Conservation (phyloP, 345 rosid species). For the Sonneratia caseolaris region DNA sequence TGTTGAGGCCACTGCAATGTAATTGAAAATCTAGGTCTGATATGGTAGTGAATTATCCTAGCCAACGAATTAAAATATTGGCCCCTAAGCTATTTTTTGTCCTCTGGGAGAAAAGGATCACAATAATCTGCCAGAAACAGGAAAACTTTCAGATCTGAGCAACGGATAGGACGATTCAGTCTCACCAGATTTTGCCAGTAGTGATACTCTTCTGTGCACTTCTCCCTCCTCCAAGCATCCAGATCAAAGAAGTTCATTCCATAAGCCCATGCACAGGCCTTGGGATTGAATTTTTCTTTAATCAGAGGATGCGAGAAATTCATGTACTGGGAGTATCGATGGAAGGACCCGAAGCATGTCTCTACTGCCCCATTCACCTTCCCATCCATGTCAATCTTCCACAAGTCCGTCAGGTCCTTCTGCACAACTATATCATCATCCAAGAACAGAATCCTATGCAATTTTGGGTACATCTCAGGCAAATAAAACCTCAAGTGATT, state of each 20-base stretch:
- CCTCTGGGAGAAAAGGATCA: not conserved
- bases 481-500: conserved; percentile 91
- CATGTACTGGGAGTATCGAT: conserved; percentile 95
- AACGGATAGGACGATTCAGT: not conserved
- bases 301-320: conserved; percentile 96
- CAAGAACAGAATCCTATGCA: conserved; percentile 79
- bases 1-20: not conserved
- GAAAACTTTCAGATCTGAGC: conserved; percentile 1
- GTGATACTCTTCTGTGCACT: conserved; percentile 96
- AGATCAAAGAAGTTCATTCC: conserved; percentile 99
- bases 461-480: conserved; percentile 89
- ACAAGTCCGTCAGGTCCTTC: conserved; percentile 86
- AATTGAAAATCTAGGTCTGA: not conserved
- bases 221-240: conserved; percentile 98
- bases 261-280: conserved; percentile 98
- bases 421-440: conserved; percentile 97
- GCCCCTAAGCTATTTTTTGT: not conserved
- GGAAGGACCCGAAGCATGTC: conserved; percentile 96
- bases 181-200: conserved; percentile 96
- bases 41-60: not conserved
- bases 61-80: no score
- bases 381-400: conserved; percentile 97
- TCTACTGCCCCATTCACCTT: conserved; percentile 97
- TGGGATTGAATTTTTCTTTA: conserved; percentile 86
- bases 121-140: not conserved